phyloP scores from a whole-genome alignment of 2,329 filamentous ascomycete genomes.

The Whalleya microplaca region DNA sequence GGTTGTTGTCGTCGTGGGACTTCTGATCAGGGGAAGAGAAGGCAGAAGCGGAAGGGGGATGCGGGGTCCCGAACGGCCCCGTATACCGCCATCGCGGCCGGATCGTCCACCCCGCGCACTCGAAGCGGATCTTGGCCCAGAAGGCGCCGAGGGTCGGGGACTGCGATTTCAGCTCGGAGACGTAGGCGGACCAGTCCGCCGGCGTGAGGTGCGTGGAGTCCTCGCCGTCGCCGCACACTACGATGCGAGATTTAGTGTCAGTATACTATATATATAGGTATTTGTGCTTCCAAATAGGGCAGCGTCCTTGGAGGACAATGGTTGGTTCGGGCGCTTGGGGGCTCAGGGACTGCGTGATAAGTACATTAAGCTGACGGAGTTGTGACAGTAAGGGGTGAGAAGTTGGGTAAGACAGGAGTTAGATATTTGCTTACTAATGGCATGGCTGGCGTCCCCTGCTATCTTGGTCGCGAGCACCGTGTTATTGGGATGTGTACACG shows the following conservation, averaged over 20 bases:
- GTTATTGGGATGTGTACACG: neutral
- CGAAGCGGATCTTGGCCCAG: constrained; percentile 43
- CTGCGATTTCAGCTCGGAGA: constrained; percentile 30
- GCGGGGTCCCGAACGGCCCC: constrained; percentile 33
- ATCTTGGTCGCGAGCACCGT: neutral
- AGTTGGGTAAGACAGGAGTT: neutral
- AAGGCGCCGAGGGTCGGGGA: constrained; percentile 38
- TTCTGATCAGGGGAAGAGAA: neutral
- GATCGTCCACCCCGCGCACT: constrained; percentile 44
- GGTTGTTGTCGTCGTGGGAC: too few species aligned
- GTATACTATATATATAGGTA: neutral
- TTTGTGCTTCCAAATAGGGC: neutral
- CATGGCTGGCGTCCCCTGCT: neutral
- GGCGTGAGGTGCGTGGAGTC: constrained; percentile 25
- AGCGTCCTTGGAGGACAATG: neutral
- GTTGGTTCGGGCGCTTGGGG: too few species aligned
- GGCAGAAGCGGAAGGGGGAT: constrained; percentile 7
- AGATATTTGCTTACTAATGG: neutral
- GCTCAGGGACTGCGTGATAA: too few species aligned
- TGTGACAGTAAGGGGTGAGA: neutral
- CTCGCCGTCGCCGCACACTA: constrained; percentile 42
- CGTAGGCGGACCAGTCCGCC: constrained; percentile 36
- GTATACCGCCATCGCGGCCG: constrained; percentile 46
- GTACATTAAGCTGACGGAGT: too few species aligned
- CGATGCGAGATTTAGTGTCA: constrained; percentile 5